These are phyloP conservation scores for Candida odintsovae DNA, from an alignment of 805 yeast species.

Conservation along the genomic window DNA sequence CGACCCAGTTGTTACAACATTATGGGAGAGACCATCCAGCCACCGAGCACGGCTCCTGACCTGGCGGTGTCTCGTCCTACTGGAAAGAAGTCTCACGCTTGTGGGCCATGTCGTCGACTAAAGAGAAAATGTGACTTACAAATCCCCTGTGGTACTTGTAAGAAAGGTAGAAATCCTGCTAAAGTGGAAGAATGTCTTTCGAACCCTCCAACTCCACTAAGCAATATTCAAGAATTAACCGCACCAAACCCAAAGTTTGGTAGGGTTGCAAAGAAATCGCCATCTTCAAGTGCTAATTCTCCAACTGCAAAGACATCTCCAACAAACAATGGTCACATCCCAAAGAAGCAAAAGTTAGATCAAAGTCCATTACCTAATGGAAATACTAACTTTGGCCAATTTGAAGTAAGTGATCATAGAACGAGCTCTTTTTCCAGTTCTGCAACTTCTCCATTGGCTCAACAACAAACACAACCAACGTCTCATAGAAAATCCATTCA, in stretches of 20 bases:
- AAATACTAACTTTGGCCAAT: conserved; percentile 7
- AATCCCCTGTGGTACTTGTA: conserved; percentile 24
- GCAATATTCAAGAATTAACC: conserved; percentile 16
- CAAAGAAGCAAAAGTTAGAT: not conserved
- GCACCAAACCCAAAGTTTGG: conserved; percentile 22
- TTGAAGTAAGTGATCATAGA: conserved; percentile 3
- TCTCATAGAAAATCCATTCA: not conserved
- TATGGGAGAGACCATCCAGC: not conserved
- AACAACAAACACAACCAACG: not conserved
- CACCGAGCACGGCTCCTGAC: not conserved
- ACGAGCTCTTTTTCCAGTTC: not conserved
- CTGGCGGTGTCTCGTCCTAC: conserved; percentile 1
- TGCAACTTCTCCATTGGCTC: not conserved
- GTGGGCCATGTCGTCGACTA: conserved; percentile 25
- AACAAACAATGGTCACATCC: not conserved
- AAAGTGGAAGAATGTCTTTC: conserved; percentile 22
- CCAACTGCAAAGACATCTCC: not conserved
- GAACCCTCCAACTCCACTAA: conserved; percentile 21
- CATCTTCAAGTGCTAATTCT: conserved; percentile 4
- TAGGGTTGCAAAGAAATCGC: conserved; percentile 10
- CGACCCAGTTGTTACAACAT: not conserved
- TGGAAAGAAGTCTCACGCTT: conserved; percentile 24
- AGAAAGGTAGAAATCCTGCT: conserved; percentile 18
- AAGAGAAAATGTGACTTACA: conserved; percentile 24
- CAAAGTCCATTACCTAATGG: not conserved